A percentile compares a stretch with the other conserved stretches of the same genome.
Conservation (phyloP, 495 filamentous ascomycete genomes). For the Aspergillus steynii region DNA sequence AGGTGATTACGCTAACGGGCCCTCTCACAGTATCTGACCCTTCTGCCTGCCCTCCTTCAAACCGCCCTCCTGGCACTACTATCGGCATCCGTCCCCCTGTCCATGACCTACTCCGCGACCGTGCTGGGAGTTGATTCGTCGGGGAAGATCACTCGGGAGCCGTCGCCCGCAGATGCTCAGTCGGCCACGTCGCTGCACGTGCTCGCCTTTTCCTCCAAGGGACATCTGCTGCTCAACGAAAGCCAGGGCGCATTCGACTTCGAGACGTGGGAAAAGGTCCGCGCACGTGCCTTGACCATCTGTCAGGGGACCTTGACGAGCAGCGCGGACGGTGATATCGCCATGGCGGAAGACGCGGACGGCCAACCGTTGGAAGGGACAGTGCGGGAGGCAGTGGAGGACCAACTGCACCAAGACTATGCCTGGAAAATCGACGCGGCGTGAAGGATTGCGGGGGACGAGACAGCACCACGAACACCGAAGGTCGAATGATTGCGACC, state of each 20-base stretch:
- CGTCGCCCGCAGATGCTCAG: conserved; percentile 54
- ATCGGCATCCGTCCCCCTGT: conserved; percentile 73
- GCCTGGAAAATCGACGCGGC: conserved; percentile 41
- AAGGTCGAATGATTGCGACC: background rate
- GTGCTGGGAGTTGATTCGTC: conserved; percentile 59
- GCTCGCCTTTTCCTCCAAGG: conserved; percentile 72
- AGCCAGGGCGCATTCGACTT: conserved; percentile 79
- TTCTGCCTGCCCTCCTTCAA: conserved; percentile 76
- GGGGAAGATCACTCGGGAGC: conserved; percentile 53
- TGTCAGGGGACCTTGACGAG: conserved; percentile 53
- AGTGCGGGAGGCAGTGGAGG: conserved; percentile 63
- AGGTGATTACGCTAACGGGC: conserved; percentile 9
- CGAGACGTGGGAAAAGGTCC: conserved; percentile 73
- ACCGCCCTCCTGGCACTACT: conserved; percentile 71
- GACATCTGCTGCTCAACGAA: conserved; percentile 73
- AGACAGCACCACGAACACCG: background rate
- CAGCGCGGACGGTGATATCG: conserved; percentile 48
- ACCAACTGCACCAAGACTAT: conserved; percentile 41
- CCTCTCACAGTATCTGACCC: conserved; percentile 63
- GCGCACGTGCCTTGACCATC: conserved; percentile 59
- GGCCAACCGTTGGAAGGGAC: conserved; percentile 55
- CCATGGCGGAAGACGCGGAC: conserved; percentile 35
- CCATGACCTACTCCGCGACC: conserved; percentile 65
- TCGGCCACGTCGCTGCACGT: conserved; percentile 70
- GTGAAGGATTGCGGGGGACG: conserved; percentile 23